These are phyloP conservation scores for Typha latifolia DNA, from an alignment of 176 grass and related monocot genomes.

Conservation along the genomic window DNA sequence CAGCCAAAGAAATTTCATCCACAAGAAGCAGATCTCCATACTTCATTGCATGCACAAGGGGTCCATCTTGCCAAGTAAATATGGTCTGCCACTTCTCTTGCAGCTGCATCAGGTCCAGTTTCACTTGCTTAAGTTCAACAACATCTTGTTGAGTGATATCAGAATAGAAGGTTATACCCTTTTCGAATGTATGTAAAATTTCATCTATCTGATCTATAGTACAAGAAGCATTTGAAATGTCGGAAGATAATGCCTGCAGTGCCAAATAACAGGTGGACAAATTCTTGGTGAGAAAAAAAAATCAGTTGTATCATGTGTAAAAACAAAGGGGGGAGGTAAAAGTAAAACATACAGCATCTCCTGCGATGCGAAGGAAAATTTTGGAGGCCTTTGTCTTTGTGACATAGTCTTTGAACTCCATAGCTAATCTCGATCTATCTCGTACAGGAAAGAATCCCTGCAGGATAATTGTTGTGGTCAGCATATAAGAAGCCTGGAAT, in stretches of 20 bases:
- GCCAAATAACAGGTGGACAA: background rate
- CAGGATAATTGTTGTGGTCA: background rate
- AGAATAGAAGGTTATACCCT: constrained; percentile 24
- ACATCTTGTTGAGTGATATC: constrained; percentile 44
- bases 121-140: constrained; percentile 53
- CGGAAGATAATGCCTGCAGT: constrained; percentile 48
- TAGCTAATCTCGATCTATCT: constrained; percentile 71
- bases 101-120: constrained; percentile 54
- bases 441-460: constrained; percentile 92
- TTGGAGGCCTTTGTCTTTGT: constrained; percentile 42
- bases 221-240: constrained; percentile 59
- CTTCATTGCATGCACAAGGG: constrained; percentile 94
- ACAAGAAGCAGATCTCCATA: constrained; percentile 81
- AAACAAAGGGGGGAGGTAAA: background rate
- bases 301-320: background rate
- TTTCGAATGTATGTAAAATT: constrained; percentile 43
- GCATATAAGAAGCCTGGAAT: background rate
- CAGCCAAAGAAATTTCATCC: constrained; percentile 92
- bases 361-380: constrained; percentile 40
- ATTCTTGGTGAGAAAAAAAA: background rate
- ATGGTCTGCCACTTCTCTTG: constrained; percentile 69
- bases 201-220: constrained; percentile 40
- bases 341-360: constrained; percentile 42
- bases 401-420: constrained; percentile 59
- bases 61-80: constrained; percentile 95